Percentiles rank a stretch among this genome's conserved stretches.
These are phyloP conservation scores for Fusarium sp. DNA, from an alignment of 2,329 filamentous ascomycete genomes.

Conservation along the genomic window DNA sequence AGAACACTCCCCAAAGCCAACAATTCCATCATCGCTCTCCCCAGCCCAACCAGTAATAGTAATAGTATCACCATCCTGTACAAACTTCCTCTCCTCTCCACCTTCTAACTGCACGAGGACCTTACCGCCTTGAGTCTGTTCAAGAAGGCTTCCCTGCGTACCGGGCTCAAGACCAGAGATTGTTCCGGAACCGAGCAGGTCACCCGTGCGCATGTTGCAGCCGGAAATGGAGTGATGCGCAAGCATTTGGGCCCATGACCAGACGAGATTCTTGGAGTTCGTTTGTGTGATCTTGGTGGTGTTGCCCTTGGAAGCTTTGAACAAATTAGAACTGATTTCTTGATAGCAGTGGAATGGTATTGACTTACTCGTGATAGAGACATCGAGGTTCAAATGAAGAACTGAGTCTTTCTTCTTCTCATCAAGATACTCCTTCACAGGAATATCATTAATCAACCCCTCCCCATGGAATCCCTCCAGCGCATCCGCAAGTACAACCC, in stretches of 20 bases:
- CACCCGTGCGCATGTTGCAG: slow-evolving; percentile 78
- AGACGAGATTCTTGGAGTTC: slow-evolving; percentile 66
- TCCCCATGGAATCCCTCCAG: slow-evolving; percentile 51
- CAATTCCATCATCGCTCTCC: slow-evolving; percentile 5
- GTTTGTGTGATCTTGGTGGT: slow-evolving; percentile 48
- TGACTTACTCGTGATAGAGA: slow-evolving; percentile 54
- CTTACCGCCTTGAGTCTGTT: slow-evolving; percentile 78
- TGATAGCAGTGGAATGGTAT: fast-evolving
- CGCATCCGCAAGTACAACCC: slow-evolving; percentile 71
- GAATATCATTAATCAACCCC: slow-evolving; percentile 44
- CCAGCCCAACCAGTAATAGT: slow-evolving; percentile 38
- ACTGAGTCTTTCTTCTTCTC: slow-evolving; percentile 60
- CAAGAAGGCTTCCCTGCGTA: slow-evolving; percentile 75
- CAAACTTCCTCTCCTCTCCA: slow-evolving; percentile 75
- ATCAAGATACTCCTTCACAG: slow-evolving; percentile 60
- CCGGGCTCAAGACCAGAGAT: slow-evolving; percentile 74
- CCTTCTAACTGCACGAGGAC: slow-evolving; percentile 68
- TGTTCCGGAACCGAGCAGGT: slow-evolving; percentile 82
- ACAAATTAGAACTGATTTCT: background rate
- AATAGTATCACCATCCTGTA: slow-evolving; percentile 77
- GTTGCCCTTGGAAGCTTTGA: slow-evolving; percentile 47
- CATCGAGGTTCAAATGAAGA: slow-evolving; percentile 53
- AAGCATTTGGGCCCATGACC: slow-evolving; percentile 86
- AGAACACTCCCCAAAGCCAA: slow-evolving; percentile 40
- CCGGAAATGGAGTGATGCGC: slow-evolving; percentile 83